These are phyloP conservation scores for Mycena capillaripes DNA, from an alignment of 768 basidiomycete genomes.

Conservation along the genomic window DNA sequence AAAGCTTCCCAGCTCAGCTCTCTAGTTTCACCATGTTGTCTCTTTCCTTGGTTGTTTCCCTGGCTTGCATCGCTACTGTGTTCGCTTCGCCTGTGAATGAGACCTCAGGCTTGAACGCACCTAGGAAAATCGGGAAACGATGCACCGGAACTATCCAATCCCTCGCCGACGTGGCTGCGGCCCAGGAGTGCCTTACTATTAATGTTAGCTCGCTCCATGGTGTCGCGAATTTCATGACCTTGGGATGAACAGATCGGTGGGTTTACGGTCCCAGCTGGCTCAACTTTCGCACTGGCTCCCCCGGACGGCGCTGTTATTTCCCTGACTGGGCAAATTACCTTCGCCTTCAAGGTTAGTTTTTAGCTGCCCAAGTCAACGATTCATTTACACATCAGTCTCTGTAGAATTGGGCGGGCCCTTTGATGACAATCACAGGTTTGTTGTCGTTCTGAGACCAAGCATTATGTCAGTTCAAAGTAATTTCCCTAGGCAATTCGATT, in stretches of 20 bases:
- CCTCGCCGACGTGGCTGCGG: conserved; percentile 29
- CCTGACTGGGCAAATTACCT: conserved; percentile 31
- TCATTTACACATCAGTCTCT: background rate
- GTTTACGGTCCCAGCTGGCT: conserved; percentile 22
- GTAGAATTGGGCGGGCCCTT: conserved; percentile 34
- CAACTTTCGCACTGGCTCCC: conserved; percentile 29
- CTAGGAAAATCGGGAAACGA: conserved; percentile 23
- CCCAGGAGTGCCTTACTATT: conserved; percentile 21
- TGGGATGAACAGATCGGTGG: conserved; percentile 16
- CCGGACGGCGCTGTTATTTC: conserved; percentile 31
- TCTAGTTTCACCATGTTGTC: conserved; percentile 3
- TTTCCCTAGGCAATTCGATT: background rate
- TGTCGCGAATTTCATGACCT: background rate
- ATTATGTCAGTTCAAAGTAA: background rate
- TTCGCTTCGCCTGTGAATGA: background rate
- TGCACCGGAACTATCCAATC: conserved; percentile 28
- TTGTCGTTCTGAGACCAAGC: background rate
- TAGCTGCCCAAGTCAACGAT: background rate
- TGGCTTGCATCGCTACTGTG: conserved; percentile 6
- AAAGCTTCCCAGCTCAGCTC: background rate
- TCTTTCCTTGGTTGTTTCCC: conserved; percentile 16
- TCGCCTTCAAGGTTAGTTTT: conserved; percentile 13
- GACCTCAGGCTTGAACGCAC: conserved; percentile 9
- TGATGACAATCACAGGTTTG: conserved; percentile 28
- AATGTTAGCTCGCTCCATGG: background rate